Evolutionary conservation across 768 basidiomycete species (phyloP), one percentile per base, ranked within the genome.

Genomic region (Crassisporium funariophilum): DNA sequence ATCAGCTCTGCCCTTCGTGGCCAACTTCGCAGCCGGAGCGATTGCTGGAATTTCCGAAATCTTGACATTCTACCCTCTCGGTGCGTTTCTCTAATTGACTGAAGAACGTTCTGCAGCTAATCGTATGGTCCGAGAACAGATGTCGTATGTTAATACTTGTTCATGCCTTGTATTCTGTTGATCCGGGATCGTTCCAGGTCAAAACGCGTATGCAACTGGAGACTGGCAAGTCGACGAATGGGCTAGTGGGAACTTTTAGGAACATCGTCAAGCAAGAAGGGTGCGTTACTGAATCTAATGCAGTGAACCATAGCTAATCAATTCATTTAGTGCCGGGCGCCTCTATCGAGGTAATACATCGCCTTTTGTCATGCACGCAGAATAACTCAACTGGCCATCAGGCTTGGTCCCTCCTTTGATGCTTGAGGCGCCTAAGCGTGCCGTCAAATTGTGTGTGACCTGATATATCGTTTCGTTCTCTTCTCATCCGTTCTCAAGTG

Each of bases 131-230:
- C 25, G 46, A 50, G 34, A 66, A 3, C 29, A 88, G 92, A 95
- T 90, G 93, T 95, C 60, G 90, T 92, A 70, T 59, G 90, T 82
- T 20, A 37, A 19, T 34, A 13, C 22, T 16, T 37, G 33, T 39
- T 46, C 22, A 4, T 51, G 29, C 38, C 20, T 34, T 19, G 38
- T 41, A 27, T 44, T 34, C 35, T 5, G 36, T 13, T 22, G 42
- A 31, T 16, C 24, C 38, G 19, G 21, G 16, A 27, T 29, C n/a
- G 10, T 17, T 44, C 46, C 61, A 93, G 90, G 93, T 98, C 63
- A 98, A 99, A 73, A 99, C 97, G 16, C 90, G 97, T 20, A 95
- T 98, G 84, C 97, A 99, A 65, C 77, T 99, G n/a, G 88, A 90
- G 64, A 89, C 85, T 4, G 91, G 91, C 3, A 91, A 88, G 69